Base-by-base conservation (phyloP, 257 asterid genomes). In the Solanum pennellii region DNA sequence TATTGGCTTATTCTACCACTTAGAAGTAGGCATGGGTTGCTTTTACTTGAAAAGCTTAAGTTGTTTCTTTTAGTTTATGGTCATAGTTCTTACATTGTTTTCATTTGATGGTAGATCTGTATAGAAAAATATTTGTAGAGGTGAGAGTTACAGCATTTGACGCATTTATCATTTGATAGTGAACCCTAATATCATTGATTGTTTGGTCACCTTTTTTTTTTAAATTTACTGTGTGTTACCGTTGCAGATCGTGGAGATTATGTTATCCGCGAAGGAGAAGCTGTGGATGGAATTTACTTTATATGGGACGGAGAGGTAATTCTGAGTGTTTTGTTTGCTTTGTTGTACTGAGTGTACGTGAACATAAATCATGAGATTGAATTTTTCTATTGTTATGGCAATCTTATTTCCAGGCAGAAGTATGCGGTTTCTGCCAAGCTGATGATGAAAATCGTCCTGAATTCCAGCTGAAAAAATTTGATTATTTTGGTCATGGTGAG, bases 401-500 rank as follows among this genome's bases (percentile, higher is more conserved):
- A 52, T 47, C 59, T 23, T 29, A 41, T 42, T 89, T 87, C 16
- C 93, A 97, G 99, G 98, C 99, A 83, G 96, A 95, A 91, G 99
- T 94, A 21, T 88, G 93, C 66, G 98, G 98, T 44, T 90, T 98
- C 47, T 87, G 91, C 71, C 90, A 94, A 31, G 85, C 93, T 56
- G 96, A 95, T 85, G 98, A 89, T 59, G 92, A 91, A 87, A 89
- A 88, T 89, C 93, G 88, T 86, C 91, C 94, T 71, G 98, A 97
- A 75, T 94, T 91, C 89, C 95, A 92, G 65, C 89, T 97, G 90
- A 93, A 93, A 92, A 90, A 90, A 77, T 93, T 91, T 84, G 99
- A 95, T 89, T 95, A 89, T 89, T 97, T 97, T 89, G 98, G 98
- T 66, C 98, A 93, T 52, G 98, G 99, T 97, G 91, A 93, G 98